Evolutionary conservation across 257 asterid species (phyloP).

Genomic region (Coffea canephora): DNA sequence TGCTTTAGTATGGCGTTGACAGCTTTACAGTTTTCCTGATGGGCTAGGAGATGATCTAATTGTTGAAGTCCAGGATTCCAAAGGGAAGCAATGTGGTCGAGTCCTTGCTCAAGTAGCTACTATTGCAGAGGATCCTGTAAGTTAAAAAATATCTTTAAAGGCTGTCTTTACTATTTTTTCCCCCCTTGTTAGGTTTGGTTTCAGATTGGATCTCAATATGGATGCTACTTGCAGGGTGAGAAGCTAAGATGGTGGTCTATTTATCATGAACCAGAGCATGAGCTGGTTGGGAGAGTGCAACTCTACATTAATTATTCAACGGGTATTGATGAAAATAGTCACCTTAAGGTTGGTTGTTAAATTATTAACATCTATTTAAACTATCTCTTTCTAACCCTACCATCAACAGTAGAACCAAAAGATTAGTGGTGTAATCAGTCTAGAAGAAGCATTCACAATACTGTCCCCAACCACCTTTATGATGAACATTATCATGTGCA

Average conservation of each 20-base stretch:
- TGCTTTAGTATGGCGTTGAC: conserved; percentile 20
- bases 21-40: conserved; percentile 52
- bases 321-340: conserved; percentile 39
- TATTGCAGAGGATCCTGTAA: conserved; percentile 53
- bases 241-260: conserved; percentile 57
- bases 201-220: conserved; percentile 9
- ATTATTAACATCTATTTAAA: background rate
- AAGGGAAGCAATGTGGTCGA: conserved; percentile 48
- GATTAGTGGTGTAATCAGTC: background rate
- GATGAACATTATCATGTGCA: background rate
- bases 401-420: background rate
- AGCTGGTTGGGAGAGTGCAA: conserved; percentile 50
- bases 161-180: conserved; percentile 6
- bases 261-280: conserved; percentile 51
- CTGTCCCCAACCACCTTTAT: background rate
- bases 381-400: background rate
- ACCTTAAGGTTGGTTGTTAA: conserved; percentile 39
- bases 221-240: conserved; percentile 41
- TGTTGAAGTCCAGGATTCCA: conserved; percentile 48
- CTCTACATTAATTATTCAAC: conserved; percentile 45
- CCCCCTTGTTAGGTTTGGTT: conserved; percentile 10
- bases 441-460: background rate
- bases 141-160: background rate
- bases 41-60: conserved; percentile 50
- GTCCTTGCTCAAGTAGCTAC: conserved; percentile 54